Base-by-base conservation (phyloP, 108 stramenopile species). In the Aurantiochytrium sp. region DNA sequence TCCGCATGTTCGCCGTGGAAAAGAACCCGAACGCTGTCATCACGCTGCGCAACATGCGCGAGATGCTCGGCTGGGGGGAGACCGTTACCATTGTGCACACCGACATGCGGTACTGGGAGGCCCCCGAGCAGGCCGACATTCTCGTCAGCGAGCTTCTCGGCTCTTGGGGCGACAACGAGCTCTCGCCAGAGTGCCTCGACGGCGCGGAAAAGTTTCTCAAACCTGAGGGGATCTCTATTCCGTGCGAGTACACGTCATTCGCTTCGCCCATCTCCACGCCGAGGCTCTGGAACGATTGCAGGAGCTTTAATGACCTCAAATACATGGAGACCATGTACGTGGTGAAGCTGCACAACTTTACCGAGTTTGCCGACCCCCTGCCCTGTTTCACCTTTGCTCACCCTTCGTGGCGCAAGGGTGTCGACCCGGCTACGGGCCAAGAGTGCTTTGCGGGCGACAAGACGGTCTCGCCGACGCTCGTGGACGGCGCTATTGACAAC, bases 101-200 rank as follows among this genome's bases (percentile, higher is more conserved):
- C 10, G 99, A 99, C 89, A 97, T 98, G 95, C 93, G 99, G 31
- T 55, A 93, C 10, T 93, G 95, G 68, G 90, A 92, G 4, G 88
- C 88, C 4, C 88, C 88, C 34, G 88, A 88, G 45, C 21, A 52
- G 88, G 95, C 95, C 32, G 97, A 98, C 89, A 94, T 98, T 54
- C 89, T 98, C n/a, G 97, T 98, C 19, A 95, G 94, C 52, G 99
- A 99, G 91, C 92, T 99, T 10, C 89, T 98, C 24, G 99, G 98
- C 6, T 95, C 95, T 30, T 98, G 97, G 92, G 99, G 98, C 3
- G 97, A 98, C 92, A 98, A 99, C 90, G 98, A 98, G 89, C 93
- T 98, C 55, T 95, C 96, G 36, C 99, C 99, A 4, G 99, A 99
- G 89, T 99, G 99, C 91, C 88, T 99, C 86, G 97, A 98, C 88